These are phyloP conservation scores for Camellia japonica DNA, from an alignment of 148 eudicot species.

Conservation along the genomic window DNA sequence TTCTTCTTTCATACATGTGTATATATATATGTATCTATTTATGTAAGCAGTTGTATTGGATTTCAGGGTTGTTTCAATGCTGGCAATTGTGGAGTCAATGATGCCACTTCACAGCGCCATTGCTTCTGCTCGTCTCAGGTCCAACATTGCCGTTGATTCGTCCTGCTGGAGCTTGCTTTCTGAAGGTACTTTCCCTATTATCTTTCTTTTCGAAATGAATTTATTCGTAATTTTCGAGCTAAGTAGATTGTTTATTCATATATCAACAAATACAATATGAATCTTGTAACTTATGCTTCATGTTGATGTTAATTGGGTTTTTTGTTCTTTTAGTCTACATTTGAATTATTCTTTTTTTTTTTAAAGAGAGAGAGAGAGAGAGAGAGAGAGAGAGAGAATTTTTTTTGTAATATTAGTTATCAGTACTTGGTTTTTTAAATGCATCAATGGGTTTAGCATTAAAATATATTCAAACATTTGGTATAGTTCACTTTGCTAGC, in stretches of 20 bases:
- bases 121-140: conserved; percentile 60
- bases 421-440: too few relatives aligned
- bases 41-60: background rate
- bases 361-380: too few relatives aligned
- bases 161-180: conserved; percentile 71
- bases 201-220: background rate
- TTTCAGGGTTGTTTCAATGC: conserved; percentile 18
- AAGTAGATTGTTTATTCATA: background rate
- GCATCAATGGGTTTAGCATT: too few relatives aligned
- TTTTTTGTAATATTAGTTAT: too few relatives aligned
- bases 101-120: conserved; percentile 65
- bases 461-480: too few relatives aligned
- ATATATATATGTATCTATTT: background rate
- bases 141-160: conserved; percentile 53
- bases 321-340: background rate
- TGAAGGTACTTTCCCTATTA: conserved; percentile 29
- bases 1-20: background rate
- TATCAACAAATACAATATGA: background rate
- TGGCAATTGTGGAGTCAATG: conserved; percentile 46
- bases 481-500: too few relatives aligned
- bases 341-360: background rate
- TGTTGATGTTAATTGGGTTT: background rate
- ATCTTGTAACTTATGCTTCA: background rate
- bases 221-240: background rate
- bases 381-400: too few relatives aligned